phyloP scores from a whole-genome alignment of 2,329 filamentous ascomycete species.

The Beauveria bassiana region DNA sequence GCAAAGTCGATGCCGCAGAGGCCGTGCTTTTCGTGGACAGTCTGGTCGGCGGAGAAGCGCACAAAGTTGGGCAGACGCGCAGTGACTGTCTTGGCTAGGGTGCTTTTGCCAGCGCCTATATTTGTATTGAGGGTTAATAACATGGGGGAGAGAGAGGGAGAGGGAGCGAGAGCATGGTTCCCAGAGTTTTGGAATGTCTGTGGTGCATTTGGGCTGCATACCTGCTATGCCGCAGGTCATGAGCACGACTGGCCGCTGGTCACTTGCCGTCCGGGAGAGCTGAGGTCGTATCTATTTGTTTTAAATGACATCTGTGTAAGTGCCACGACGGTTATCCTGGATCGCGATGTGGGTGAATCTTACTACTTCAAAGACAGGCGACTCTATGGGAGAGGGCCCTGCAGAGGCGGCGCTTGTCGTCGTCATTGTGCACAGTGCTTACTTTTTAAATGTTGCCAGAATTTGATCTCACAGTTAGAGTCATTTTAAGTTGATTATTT shows the following conservation, averaged over 20 bases:
- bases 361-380: conserved; percentile 2
- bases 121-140: neutral
- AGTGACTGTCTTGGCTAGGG: conserved; percentile 5
- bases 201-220: neutral
- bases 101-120: conserved; percentile 11
- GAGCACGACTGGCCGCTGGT: neutral
- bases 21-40: conserved; percentile 3
- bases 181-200: too few relatives aligned
- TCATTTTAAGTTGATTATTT: neutral
- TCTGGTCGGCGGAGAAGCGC: conserved; percentile 8
- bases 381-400: neutral
- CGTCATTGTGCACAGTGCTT: neutral
- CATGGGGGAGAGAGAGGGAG: too few relatives aligned
- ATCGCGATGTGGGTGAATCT: neutral
- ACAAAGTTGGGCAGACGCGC: conserved; percentile 1
- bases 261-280: neutral
- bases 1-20: conserved; percentile 10
- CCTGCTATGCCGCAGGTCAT: conserved; percentile 12
- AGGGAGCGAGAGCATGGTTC: too few relatives aligned
- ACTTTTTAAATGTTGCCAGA: neutral
- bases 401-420: neutral
- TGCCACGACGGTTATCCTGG: neutral
- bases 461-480: neutral
- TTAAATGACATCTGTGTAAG: neutral
- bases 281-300: conserved; percentile 1